phyloP scores from a whole-genome alignment of 192 early-diverging fungal genomes.

The Obelidium mucronatum region DNA sequence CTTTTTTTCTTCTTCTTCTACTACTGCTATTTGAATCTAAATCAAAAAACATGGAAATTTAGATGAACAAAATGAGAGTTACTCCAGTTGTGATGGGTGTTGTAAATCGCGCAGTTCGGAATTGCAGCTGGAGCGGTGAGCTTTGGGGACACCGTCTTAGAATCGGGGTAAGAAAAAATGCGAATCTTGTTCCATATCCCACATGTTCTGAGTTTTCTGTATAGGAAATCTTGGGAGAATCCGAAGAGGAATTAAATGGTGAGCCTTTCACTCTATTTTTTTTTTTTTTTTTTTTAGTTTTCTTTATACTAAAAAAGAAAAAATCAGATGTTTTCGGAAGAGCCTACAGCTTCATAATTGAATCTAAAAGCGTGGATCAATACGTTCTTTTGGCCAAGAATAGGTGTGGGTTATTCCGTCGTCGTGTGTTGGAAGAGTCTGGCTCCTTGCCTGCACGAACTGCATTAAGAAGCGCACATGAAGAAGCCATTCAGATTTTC shows the following conservation, averaged over 20 bases:
- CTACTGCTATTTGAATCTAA: no score
- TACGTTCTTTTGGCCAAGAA: conserved; percentile 35
- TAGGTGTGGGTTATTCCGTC: conserved; percentile 19
- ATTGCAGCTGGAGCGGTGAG: conserved; percentile 76
- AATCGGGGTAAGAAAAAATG: conserved; percentile 34
- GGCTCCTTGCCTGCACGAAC: background rate
- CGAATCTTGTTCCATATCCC: no score
- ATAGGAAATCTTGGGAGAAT: conserved; percentile 23
- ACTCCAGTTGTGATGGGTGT: conserved; percentile 46
- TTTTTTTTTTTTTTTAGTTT: background rate
- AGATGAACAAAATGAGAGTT: conserved; percentile 51
- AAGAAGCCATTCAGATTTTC: background rate
- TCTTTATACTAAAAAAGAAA: no score
- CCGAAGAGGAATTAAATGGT: conserved; percentile 39
- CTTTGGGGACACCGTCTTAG: conserved; percentile 64
- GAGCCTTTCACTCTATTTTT: background rate
- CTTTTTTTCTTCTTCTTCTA: background rate
- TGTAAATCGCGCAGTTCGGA: conserved; percentile 64
- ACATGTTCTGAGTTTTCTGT: no score
- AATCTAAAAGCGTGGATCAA: conserved; percentile 39
- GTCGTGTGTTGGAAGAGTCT: conserved; percentile 5
- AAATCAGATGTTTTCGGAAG: conserved; percentile 26
- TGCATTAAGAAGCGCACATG: background rate
- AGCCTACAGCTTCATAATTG: conserved; percentile 25
- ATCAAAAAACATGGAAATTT: no score